phyloP scores from a whole-genome alignment of 768 basidiomycete species.

The Termitomyces sp. region DNA sequence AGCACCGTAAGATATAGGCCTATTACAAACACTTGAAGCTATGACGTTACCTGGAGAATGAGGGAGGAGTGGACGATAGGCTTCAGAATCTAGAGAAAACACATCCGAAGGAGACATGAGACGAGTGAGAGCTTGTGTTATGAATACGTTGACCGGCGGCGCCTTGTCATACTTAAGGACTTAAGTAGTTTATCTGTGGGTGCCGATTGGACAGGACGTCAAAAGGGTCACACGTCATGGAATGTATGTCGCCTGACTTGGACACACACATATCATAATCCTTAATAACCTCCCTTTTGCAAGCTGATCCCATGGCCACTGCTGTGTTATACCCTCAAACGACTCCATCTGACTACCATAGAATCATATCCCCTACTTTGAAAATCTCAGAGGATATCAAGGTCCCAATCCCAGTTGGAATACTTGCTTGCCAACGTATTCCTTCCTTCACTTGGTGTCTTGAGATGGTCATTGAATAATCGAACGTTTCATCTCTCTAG shows the following conservation, averaged over 20 bases:
- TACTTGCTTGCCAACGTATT: slow-evolving; percentile 77
- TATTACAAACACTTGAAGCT: background rate
- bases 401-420: slow-evolving; percentile 64
- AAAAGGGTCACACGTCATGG: background rate
- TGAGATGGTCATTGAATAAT: slow-evolving; percentile 3
- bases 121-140: background rate
- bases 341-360: slow-evolving; percentile 61
- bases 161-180: background rate
- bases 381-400: slow-evolving; percentile 48
- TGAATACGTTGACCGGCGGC: background rate
- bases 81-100: slow-evolving; percentile 3
- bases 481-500: slow-evolving; percentile 29
- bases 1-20: background rate
- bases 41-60: slow-evolving; percentile 2
- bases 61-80: slow-evolving; percentile 14
- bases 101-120: slow-evolving; percentile 5
- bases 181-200: background rate
- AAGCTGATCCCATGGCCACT: slow-evolving; percentile 28
- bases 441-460: slow-evolving; percentile 3
- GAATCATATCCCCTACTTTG: slow-evolving; percentile 58
- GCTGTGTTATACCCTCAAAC: slow-evolving; percentile 38
- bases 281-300: background rate
- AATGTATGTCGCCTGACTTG: background rate
- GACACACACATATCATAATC: background rate
- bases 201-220: background rate